Conservation (phyloP, 495 filamentous ascomycete genomes). For the Emericellopsis terricola region DNA sequence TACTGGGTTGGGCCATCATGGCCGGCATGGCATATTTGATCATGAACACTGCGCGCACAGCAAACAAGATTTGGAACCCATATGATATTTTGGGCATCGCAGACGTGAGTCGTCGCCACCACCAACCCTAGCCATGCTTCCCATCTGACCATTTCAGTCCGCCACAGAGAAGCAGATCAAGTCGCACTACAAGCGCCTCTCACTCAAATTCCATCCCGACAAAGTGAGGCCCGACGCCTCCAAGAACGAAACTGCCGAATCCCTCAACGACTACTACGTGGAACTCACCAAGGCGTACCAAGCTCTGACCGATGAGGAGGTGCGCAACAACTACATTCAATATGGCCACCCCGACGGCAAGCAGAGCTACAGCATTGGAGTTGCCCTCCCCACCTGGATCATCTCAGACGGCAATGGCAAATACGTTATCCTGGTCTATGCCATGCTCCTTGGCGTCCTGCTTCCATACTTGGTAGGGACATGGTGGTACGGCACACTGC, state of each 20-base stretch:
- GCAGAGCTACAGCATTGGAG: slow-evolving; percentile 94
- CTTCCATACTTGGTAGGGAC: slow-evolving; percentile 86
- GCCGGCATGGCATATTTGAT: slow-evolving; percentile 89
- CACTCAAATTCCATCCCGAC: slow-evolving; percentile 79
- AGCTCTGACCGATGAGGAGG: slow-evolving; percentile 86
- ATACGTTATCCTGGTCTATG: slow-evolving; percentile 85
- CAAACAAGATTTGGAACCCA: slow-evolving; percentile 79
- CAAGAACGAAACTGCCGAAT: slow-evolving; percentile 79
- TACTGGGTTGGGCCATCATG: slow-evolving; percentile 68
- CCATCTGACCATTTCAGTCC: slow-evolving; percentile 31
- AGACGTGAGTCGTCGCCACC: slow-evolving; percentile 46
- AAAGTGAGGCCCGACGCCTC: slow-evolving; percentile 65
- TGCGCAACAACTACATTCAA: slow-evolving; percentile 89
- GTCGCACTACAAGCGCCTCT: slow-evolving; percentile 67
- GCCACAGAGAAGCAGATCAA: slow-evolving; percentile 82
- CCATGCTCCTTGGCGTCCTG: slow-evolving; percentile 65
- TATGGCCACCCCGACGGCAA: slow-evolving; percentile 96
- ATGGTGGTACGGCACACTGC: slow-evolving; percentile 97
- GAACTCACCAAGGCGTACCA: slow-evolving; percentile 96
- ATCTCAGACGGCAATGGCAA: slow-evolving; percentile 87
- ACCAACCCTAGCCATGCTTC: background rate
- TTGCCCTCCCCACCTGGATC: slow-evolving; percentile 86
- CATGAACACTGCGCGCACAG: slow-evolving; percentile 50
- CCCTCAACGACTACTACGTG: slow-evolving; percentile 73
- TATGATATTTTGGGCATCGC: slow-evolving; percentile 83